Evolutionary conservation across 2,329 filamentous ascomycete species (phyloP), one percentile per base, ranked within the genome.

Genomic region (Bipolaris oryzae): DNA sequence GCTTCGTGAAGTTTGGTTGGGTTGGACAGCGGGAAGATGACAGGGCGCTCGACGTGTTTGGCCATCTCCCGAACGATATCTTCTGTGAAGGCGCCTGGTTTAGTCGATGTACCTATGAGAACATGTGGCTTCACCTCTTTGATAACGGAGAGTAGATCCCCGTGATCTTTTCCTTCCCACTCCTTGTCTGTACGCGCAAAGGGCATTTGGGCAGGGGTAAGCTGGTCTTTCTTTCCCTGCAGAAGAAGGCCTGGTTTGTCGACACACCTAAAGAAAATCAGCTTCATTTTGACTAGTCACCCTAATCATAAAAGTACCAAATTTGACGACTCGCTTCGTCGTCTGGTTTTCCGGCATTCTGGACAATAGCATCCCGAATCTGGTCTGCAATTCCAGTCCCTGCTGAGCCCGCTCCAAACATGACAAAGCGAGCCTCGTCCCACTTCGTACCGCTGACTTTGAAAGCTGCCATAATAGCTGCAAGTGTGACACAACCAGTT

Each of bases 341-440:
- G 58, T 87, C 89, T 33, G 82, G 83, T 56, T 89, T 88, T 1
- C 80, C 78, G 2, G 84, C 84, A 66, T 92, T 86, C 0, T 88
- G 80, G 0, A 86, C 86, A 52, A 96, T 93, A 0, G 91, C 90
- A 66, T 94, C 90, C 15, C 87, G 81, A 5, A 96, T 85, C 69
- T 96, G 91, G 64, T 96, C 91, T 2, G 92, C 92, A 53, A 96
- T 96, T 1, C 92, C 92, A 0, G 88, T 90, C 0, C 91, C 91
- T 10, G 92, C 92, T 2, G 89, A 90, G 0, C 92, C 92, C 0
- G 91, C 84, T 1, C 92, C 92, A 60, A 93, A 96, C 33, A 94
- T 78, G 0, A 96, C 83, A 55, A 95, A 81, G 28, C 88, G 84
- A 13, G 90, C 76, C 56, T 96, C 90, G 7, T 80, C 77, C 38